Percentiles rank a stretch among this genome's conserved stretches.
phyloP scores from a whole-genome alignment of 2,329 filamentous ascomycete genomes.

The Escovopsis sp. region DNA sequence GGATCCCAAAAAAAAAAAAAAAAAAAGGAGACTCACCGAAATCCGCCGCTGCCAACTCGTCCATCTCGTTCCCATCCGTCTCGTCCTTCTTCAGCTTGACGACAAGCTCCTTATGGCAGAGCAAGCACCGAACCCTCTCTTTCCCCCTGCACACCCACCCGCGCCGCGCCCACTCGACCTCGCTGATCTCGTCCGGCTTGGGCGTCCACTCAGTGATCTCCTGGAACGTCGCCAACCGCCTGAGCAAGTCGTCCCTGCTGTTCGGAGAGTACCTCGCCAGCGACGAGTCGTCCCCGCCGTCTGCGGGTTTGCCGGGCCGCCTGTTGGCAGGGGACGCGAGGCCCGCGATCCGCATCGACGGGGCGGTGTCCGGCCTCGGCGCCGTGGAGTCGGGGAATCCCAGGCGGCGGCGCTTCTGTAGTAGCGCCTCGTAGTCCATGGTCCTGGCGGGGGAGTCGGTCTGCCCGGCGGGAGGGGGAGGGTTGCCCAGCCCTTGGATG shows the following conservation, averaged over 20 bases:
- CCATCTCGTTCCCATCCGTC: constrained; percentile 37
- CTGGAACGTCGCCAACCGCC: constrained; percentile 72
- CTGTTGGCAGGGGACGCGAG: constrained; percentile 7
- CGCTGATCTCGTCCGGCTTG: constrained; percentile 72
- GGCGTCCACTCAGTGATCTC: constrained; percentile 88
- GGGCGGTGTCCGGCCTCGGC: constrained; percentile 10
- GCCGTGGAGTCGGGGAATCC: constrained; percentile 28
- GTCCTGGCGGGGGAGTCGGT: constrained; percentile 2
- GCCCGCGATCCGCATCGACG: constrained; percentile 10
- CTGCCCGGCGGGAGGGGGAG: constrained; percentile 10
- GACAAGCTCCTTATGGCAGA: constrained; percentile 72
- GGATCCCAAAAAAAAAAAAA: no score
- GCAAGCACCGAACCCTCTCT: constrained; percentile 72
- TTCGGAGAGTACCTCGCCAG: constrained; percentile 66
- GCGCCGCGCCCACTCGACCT: constrained; percentile 87
- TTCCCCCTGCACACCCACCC: constrained; percentile 79
- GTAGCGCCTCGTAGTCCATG: constrained; percentile 23
- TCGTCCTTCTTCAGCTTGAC: constrained; percentile 58
- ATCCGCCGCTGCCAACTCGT: constrained; percentile 42
- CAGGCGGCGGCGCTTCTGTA: constrained; percentile 39
- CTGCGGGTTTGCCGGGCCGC: constrained; percentile 10
- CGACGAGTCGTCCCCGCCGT: constrained; percentile 11
- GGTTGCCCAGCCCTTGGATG: constrained; percentile 48
- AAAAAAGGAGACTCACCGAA: constrained; percentile 26
- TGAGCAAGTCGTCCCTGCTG: constrained; percentile 70